These are phyloP conservation scores for Waltergamsia citrina DNA, from an alignment of 2,329 filamentous ascomycete species.

Conservation along the genomic window DNA sequence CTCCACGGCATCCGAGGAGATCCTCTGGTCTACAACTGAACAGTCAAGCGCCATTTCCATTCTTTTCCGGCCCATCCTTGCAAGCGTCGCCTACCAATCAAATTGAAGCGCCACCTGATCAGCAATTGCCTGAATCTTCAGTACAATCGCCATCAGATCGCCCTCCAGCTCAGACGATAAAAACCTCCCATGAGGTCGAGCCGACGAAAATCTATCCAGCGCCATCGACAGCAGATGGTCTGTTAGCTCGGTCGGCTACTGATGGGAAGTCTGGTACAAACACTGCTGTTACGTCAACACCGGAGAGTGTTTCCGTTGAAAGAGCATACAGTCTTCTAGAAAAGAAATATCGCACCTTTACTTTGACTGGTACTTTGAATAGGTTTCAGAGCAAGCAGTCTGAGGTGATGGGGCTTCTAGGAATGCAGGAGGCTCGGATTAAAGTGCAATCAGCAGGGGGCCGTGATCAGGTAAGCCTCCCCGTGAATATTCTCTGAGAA, in stretches of 20 bases:
- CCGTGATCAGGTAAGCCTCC: background rate
- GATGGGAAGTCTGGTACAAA: background rate
- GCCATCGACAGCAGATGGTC: background rate
- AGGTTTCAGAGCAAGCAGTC: background rate
- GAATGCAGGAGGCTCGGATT: background rate
- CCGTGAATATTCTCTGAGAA: background rate
- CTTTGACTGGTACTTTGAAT: background rate
- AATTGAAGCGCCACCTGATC: no score
- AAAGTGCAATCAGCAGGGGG: background rate
- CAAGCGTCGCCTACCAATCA: no score
- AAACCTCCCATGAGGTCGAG: no score
- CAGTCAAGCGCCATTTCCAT: no score
- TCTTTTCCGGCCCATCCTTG: no score
- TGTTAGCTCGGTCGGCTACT: background rate
- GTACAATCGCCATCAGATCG: no score
- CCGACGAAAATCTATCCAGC: background rate
- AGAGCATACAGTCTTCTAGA: background rate
- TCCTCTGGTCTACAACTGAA: no score
- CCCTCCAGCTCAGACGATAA: no score
- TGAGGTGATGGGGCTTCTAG: background rate
- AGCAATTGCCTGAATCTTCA: no score
- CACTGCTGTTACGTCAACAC: background rate
- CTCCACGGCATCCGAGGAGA: no score
- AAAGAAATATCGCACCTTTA: background rate
- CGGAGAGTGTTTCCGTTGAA: background rate